A percentile compares a stretch with the other conserved stretches of the same genome.
Evolutionary conservation across 352 stramenopile genomes (phyloP).

Genomic region (Pythium volutum): DNA sequence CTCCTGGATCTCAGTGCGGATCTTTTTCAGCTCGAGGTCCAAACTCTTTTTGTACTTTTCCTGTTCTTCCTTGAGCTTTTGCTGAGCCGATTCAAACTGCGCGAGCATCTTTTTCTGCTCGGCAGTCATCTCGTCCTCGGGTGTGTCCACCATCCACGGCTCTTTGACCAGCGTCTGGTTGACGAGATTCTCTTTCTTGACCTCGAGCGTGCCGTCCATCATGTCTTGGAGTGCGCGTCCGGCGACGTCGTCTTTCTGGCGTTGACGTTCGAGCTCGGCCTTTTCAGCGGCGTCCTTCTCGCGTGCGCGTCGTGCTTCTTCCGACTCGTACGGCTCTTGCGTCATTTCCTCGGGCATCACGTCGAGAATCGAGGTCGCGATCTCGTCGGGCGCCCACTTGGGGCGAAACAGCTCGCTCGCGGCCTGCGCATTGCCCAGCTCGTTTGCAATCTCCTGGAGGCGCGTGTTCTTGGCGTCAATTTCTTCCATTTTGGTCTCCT

Average conservation of each 20-base stretch:
- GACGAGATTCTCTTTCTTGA: slow-evolving; percentile 77
- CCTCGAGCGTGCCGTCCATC: slow-evolving; percentile 93
- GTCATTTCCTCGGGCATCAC: slow-evolving; percentile 79
- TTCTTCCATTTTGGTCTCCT: slow-evolving; percentile 80
- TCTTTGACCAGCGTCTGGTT: slow-evolving; percentile 69
- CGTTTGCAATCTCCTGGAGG: slow-evolving; percentile 82
- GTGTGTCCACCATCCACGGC: slow-evolving; percentile 86
- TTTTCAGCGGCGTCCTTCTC: slow-evolving; percentile 39
- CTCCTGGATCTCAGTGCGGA: slow-evolving; percentile 63
- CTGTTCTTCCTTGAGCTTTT: slow-evolving; percentile 82
- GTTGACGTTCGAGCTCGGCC: slow-evolving; percentile 37
- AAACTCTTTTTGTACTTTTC: slow-evolving; percentile 90
- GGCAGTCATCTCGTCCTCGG: slow-evolving; percentile 49
- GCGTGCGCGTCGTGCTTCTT: slow-evolving; percentile 50
- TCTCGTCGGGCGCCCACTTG: slow-evolving; percentile 54
- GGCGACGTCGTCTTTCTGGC: slow-evolving; percentile 80
- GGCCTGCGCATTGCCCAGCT: slow-evolving; percentile 35
- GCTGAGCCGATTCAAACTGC: slow-evolving; percentile 41
- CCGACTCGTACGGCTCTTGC: slow-evolving; percentile 79
- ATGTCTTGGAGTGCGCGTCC: slow-evolving; percentile 86
- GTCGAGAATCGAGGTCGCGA: slow-evolving; percentile 61
- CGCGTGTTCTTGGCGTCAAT: slow-evolving; percentile 88
- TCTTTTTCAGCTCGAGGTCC: slow-evolving; percentile 77
- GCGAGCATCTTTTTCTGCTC: slow-evolving; percentile 56
- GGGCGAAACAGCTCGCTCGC: slow-evolving; percentile 47